phyloP scores from a whole-genome alignment of 1,284 basidiomycete species.

The Ustilago cynodontis region DNA sequence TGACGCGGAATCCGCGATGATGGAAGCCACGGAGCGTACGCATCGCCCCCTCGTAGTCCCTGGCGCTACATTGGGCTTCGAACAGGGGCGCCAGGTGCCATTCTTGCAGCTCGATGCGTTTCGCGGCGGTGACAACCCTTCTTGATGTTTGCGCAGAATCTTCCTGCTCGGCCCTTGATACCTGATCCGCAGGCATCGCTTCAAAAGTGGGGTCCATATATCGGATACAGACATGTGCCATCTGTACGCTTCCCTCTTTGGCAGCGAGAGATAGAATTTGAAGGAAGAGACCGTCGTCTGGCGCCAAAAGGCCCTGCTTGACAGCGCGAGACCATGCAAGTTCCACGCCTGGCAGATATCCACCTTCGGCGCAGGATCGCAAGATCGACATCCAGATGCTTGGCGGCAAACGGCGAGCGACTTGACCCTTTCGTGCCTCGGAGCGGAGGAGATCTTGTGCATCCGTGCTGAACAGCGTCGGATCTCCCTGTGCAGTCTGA shows the following conservation, averaged over 20 bases:
- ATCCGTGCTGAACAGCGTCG: too few species aligned
- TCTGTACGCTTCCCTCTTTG: conserved; percentile 42
- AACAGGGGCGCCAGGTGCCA: conserved; percentile 59
- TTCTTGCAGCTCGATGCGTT: conserved; percentile 40
- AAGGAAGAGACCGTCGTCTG: conserved; percentile 55
- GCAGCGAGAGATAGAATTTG: conserved; percentile 45
- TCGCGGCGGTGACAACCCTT: background rate
- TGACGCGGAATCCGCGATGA: conserved; percentile 12
- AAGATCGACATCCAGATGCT: conserved; percentile 61
- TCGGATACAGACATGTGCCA: conserved; percentile 33
- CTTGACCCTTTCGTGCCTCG: conserved; percentile 14
- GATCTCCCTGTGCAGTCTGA: background rate
- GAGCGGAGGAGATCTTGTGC: conserved; percentile 7
- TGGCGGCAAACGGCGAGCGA: conserved; percentile 31
- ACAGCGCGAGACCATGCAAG: conserved; percentile 55
- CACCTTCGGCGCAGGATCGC: conserved; percentile 48
- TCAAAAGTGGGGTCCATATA: conserved; percentile 27
- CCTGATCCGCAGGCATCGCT: background rate
- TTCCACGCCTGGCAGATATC: conserved; percentile 52
- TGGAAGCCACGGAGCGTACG: conserved; percentile 21
- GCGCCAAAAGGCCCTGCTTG: conserved; percentile 23
- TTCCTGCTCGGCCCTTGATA: background rate
- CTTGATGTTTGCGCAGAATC: background rate
- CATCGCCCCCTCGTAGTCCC: conserved; percentile 45
- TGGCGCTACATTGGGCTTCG: conserved; percentile 50